phyloP scores from a whole-genome alignment of 163 green algal species.

The Scenedesmus sp. region DNA sequence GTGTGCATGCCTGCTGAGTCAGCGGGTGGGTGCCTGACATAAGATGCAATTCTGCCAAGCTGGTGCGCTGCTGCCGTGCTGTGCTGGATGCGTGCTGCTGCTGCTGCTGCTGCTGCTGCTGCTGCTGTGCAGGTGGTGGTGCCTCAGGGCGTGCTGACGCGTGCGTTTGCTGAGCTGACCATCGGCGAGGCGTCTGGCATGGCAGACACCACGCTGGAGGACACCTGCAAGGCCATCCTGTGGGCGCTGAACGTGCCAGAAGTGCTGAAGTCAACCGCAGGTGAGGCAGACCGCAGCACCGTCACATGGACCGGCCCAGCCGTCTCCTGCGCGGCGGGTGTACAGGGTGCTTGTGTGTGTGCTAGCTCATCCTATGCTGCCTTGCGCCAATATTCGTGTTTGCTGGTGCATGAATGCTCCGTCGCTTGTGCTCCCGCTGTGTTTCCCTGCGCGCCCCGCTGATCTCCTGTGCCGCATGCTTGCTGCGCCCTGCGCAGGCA shows the following conservation, averaged over 20 bases:
- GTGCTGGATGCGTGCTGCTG: background rate
- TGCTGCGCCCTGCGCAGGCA: constrained; percentile 56
- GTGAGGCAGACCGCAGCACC: constrained; percentile 39
- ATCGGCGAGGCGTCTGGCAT: constrained; percentile 83
- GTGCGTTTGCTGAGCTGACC: constrained; percentile 75
- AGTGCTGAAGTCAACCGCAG: constrained; percentile 76
- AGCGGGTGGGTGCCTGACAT: too few species aligned
- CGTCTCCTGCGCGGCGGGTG: background rate
- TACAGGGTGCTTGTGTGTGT: background rate
- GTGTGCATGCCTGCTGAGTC: background rate
- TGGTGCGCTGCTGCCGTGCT: background rate
- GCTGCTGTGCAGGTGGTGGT: constrained; percentile 65
- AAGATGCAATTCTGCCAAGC: background rate
- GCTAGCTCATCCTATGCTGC: background rate
- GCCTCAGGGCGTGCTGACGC: constrained; percentile 74
- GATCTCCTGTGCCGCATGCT: background rate
- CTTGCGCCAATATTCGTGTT: background rate
- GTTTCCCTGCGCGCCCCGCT: background rate
- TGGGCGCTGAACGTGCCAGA: constrained; percentile 78
- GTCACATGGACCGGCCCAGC: background rate
- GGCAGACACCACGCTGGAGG: constrained; percentile 87
- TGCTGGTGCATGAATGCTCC: background rate
- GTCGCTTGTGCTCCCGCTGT: background rate
- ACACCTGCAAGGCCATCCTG: constrained; percentile 79
- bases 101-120: background rate